Conservation (phyloP, 345 rosid genomes). For the Jatropha curcas region DNA sequence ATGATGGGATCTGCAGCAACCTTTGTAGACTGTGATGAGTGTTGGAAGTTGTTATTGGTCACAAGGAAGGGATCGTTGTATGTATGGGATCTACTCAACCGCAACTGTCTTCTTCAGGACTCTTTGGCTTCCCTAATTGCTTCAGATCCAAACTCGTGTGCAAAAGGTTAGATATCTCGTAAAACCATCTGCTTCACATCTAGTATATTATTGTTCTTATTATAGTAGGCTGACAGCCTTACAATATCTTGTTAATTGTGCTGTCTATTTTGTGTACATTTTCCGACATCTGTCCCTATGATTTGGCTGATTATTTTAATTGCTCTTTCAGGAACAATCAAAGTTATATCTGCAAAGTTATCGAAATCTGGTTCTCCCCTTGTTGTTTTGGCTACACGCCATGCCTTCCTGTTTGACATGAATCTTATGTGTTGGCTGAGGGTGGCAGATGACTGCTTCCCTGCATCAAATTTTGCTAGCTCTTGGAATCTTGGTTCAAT, state of each 20-base stretch:
- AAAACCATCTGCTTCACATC: slow-evolving; percentile 1
- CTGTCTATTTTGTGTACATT: background rate
- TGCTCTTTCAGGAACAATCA: slow-evolving; percentile 62
- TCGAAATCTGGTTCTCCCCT: slow-evolving; percentile 96
- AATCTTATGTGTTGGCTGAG: slow-evolving; percentile 96
- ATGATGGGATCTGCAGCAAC: slow-evolving; percentile 95
- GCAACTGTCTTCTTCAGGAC: slow-evolving; percentile 73
- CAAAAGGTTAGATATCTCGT: slow-evolving; percentile 44
- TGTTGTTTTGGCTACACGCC: slow-evolving; percentile 89
- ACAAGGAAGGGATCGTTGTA: slow-evolving; percentile 83
- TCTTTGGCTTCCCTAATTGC: slow-evolving; percentile 75
- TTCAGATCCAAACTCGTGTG: slow-evolving; percentile 50
- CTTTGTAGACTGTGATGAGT: slow-evolving; percentile 87
- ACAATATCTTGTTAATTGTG: background rate
- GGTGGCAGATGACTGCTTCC: slow-evolving; percentile 98
- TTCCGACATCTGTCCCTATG: slow-evolving; percentile 6
- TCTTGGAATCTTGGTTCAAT: slow-evolving; percentile 87
- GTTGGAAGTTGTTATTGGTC: slow-evolving; percentile 86
- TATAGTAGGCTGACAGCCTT: background rate
- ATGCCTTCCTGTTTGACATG: slow-evolving; percentile 88
- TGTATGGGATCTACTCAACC: slow-evolving; percentile 83
- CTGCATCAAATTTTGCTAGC: slow-evolving; percentile 92
- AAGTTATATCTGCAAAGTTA: slow-evolving; percentile 87
- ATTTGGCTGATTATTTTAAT: background rate
- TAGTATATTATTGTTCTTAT: background rate